Evolutionary conservation across 495 filamentous ascomycete species (phyloP), one percentile per base, ranked within the genome.

Genomic region (Pyronema domesticum): DNA sequence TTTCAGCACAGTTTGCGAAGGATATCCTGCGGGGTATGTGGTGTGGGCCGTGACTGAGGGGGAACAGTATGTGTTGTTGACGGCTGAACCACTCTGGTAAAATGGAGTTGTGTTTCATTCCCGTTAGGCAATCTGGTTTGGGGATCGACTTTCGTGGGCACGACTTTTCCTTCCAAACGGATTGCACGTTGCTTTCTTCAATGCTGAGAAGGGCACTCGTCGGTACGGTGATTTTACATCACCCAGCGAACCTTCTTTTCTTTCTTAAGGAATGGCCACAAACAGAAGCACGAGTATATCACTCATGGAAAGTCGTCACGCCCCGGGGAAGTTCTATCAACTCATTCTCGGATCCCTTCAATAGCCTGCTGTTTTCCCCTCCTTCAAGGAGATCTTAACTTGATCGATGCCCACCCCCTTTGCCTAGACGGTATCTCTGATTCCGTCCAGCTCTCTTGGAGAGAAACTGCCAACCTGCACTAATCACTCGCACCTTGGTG

Each of bases 311-410:
- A 63, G 51, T 54, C 56, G 58, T 65, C 56, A 65, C 57, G 62
- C 62, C 61, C 62, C 62, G 46, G 62, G 62, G 58, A 54, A 52
- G 43, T 53, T 45, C 55, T 15, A 53, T 57, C 18, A 62, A 62
- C 71, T 52, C 58, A 77, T 72, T 58, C 71, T 72, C 54, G 68
- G 72, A 54, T 73, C 37, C 39, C 61, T 64, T 63, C 60, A 64
- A 53, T 46, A 37, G 37, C 40, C 23, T 57, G 51, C 47, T 52
- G 53, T 53, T 50, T 53, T 44, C 53, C 30, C 17, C 18, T 57
- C 45, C 47, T 54, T 43, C 51, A 62, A 46, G n/a, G 60, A 49
- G 61, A 50, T 63, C 56, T 54, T 37, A 43, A 43, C 17, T 54
- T 53, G 57, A 54, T 56, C 54, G 51, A 60, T 59, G 56, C 62